phyloP scores from a whole-genome alignment of 345 rosid genomes.

The Populus alba region DNA sequence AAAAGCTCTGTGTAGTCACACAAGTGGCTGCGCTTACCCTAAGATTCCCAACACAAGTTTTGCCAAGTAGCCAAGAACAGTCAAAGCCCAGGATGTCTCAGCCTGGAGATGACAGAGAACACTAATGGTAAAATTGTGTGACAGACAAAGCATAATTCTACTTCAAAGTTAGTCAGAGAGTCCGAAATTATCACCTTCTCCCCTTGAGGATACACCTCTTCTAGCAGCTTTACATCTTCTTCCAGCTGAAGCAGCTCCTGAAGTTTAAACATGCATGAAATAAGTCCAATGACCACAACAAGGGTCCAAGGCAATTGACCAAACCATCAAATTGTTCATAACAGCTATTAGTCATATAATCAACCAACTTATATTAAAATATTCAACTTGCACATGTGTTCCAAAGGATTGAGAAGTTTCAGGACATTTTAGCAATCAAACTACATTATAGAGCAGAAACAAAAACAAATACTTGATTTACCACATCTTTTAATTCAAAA shows the following conservation, averaged over 20 bases:
- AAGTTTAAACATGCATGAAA: slow-evolving; percentile 18
- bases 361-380: neutral
- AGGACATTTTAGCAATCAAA: neutral
- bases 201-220: slow-evolving; percentile 99
- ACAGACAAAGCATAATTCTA: neutral
- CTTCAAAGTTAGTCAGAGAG: neutral
- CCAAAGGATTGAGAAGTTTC: neutral
- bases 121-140: neutral
- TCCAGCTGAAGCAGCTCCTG: slow-evolving; percentile 92
- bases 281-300: slow-evolving; percentile 10
- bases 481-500: neutral
- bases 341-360: neutral
- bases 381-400: neutral
- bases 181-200: slow-evolving; percentile 59
- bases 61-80: slow-evolving; percentile 91
- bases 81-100: slow-evolving; percentile 94
- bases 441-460: neutral
- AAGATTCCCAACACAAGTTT: slow-evolving; percentile 78
- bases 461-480: neutral
- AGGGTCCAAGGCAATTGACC: neutral
- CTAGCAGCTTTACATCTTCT: slow-evolving; percentile 95
- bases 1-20: neutral
- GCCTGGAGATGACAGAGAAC: slow-evolving; percentile 54
- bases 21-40: slow-evolving; percentile 57
- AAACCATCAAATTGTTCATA: slow-evolving; percentile 1